Conservation (phyloP, 2,329 filamentous ascomycete species). For the Diplodia mutila region DNA sequence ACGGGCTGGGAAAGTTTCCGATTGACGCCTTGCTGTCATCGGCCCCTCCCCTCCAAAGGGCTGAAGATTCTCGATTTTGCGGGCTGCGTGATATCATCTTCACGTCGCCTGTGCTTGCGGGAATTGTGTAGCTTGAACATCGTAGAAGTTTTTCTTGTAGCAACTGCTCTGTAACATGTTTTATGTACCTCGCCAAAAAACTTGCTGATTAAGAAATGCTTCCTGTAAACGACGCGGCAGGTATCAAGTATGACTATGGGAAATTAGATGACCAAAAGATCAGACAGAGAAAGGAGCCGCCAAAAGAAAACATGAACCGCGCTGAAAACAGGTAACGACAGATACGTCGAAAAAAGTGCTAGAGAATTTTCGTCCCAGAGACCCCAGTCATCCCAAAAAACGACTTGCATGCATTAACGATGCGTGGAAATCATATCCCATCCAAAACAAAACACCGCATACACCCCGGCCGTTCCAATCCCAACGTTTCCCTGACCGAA, state of each 20-base stretch:
- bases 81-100: conserved; percentile 3
- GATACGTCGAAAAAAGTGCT: neutral
- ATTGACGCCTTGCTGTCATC: neutral
- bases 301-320: neutral
- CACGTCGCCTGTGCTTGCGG: neutral
- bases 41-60: neutral
- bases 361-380: neutral
- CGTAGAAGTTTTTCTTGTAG: neutral
- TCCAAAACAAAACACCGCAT: conserved; percentile 3
- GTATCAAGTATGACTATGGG: conserved; percentile 11
- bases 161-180: neutral
- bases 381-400: neutral
- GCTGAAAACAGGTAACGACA: neutral
- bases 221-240: neutral
- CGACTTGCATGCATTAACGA: conserved; percentile 6
- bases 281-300: neutral
- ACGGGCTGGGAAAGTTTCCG: neutral
- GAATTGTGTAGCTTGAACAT: too few species aligned
- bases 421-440: conserved; percentile 12
- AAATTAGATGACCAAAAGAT: neutral
- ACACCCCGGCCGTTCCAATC: neutral
- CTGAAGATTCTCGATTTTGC: neutral
- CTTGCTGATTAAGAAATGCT: conserved; percentile 7
- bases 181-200: neutral
- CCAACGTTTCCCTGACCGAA: neutral